These are phyloP conservation scores for Primulina eburnea DNA, from an alignment of 257 asterid genomes.

Conservation along the genomic window DNA sequence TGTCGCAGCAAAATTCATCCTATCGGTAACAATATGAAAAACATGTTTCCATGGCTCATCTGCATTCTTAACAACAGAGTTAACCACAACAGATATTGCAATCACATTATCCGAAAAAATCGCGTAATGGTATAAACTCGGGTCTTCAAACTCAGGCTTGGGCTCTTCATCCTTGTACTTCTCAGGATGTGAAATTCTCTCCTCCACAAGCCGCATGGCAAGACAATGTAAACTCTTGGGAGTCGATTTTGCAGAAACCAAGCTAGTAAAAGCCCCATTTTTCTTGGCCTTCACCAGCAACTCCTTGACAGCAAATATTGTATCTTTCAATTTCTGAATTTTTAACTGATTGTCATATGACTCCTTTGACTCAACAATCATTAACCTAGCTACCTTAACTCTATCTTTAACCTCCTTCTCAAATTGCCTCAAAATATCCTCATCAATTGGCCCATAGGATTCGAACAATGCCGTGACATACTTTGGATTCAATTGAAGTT, in stretches of 20 bases:
- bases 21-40: constrained; percentile 82
- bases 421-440: constrained; percentile 85
- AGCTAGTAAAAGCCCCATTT: constrained; percentile 83
- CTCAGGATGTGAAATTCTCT: constrained; percentile 89
- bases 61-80: constrained; percentile 74
- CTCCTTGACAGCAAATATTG: constrained; percentile 88
- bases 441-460: constrained; percentile 77
- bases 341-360: constrained; percentile 92
- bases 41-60: constrained; percentile 95
- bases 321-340: constrained; percentile 92
- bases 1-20: constrained; percentile 88
- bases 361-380: constrained; percentile 84
- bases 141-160: constrained; percentile 78
- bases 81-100: constrained; percentile 89
- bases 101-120: constrained; percentile 87
- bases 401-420: constrained; percentile 98
- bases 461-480: constrained; percentile 67
- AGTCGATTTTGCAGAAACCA: constrained; percentile 85
- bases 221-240: constrained; percentile 99
- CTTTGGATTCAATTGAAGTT: constrained; percentile 60
- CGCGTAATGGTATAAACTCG: constrained; percentile 85
- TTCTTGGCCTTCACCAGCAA: constrained; percentile 87
- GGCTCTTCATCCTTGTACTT: constrained; percentile 76
- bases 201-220: constrained; percentile 96
- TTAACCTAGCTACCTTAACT: constrained; percentile 77